A percentile compares a stretch with the other conserved stretches of the same genome.
phyloP scores from a whole-genome alignment of 2,329 filamentous ascomycete species.

The Corinectria fuckeliana region DNA sequence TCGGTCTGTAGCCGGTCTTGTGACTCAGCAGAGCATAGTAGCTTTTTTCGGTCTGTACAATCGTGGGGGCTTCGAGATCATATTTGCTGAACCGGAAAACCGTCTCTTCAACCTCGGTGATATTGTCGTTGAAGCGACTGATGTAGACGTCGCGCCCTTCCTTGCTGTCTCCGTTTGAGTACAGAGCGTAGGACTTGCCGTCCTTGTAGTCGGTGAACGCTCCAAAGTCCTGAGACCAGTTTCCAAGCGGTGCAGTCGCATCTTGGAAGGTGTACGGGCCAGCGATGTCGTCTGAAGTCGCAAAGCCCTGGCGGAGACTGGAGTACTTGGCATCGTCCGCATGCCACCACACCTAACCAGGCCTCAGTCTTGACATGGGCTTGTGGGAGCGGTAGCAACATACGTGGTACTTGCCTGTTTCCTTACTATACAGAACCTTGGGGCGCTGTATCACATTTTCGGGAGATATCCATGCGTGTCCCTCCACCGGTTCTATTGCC shows the following conservation, averaged over 20 bases:
- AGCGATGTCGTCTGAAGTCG: slow-evolving; percentile 57
- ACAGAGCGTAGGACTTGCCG: slow-evolving; percentile 61
- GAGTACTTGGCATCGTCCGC: slow-evolving; percentile 65
- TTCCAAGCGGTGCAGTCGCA: slow-evolving; percentile 61
- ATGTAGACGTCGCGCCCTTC: slow-evolving; percentile 65
- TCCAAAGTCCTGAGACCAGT: slow-evolving; percentile 69
- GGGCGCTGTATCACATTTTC: slow-evolving; percentile 66
- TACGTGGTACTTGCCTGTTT: slow-evolving; percentile 62
- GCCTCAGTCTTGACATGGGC: background rate
- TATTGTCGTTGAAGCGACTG: slow-evolving; percentile 58
- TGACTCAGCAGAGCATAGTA: slow-evolving; percentile 69
- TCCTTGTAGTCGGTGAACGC: slow-evolving; percentile 66
- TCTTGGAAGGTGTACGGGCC: slow-evolving; percentile 63
- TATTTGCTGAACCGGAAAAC: slow-evolving; percentile 64
- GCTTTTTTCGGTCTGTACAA: slow-evolving; percentile 64
- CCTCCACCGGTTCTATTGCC: slow-evolving; percentile 54
- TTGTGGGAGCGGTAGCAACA: background rate
- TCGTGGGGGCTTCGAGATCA: slow-evolving; percentile 66
- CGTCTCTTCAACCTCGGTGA: slow-evolving; percentile 58
- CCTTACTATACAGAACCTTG: slow-evolving; percentile 65
- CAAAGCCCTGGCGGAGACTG: slow-evolving; percentile 62
- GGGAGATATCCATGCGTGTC: slow-evolving; percentile 61
- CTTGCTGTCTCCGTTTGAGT: slow-evolving; percentile 63
- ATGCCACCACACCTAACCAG: slow-evolving; percentile 63
- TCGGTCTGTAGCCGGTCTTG: slow-evolving; percentile 68